Evolutionary conservation across 2,329 filamentous ascomycete species (phyloP).

Genomic region (Colletotrichum plurivorum): DNA sequence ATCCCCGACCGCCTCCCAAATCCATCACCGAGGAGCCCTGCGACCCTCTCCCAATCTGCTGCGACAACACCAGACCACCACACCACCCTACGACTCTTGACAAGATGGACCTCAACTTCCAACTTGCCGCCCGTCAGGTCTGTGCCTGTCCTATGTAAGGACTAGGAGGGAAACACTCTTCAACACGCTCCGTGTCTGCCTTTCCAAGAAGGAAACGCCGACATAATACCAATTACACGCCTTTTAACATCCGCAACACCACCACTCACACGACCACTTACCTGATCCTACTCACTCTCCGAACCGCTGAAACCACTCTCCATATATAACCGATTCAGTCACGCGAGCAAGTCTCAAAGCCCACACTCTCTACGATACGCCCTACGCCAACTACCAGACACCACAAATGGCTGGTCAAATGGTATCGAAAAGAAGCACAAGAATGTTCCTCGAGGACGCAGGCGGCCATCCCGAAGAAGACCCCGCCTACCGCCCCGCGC

Average conservation of each 20-base stretch:
- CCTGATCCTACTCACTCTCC: conserved; percentile 22
- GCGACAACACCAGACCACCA: conserved; percentile 11
- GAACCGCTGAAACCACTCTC: conserved; percentile 1
- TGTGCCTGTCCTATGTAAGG: conserved; percentile 37
- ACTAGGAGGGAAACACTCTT: conserved; percentile 29
- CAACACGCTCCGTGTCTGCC: conserved; percentile 33
- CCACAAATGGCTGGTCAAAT: conserved; percentile 31
- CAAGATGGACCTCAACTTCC: conserved; percentile 42
- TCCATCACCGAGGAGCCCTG: conserved; percentile 33
- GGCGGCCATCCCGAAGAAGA: conserved; percentile 35
- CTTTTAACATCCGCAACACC: conserved; percentile 9
- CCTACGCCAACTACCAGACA: background rate
- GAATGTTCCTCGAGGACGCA: conserved; percentile 38
- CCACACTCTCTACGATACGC: background rate
- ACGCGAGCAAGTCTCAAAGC: conserved; percentile 29
- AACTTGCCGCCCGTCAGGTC: conserved; percentile 41
- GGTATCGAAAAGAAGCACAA: conserved; percentile 41
- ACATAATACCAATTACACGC: conserved; percentile 5
- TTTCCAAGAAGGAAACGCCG: conserved; percentile 24
- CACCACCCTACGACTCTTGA: conserved; percentile 24
- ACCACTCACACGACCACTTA: conserved; percentile 40
- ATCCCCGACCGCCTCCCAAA: background rate
- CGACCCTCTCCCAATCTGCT: conserved; percentile 14
- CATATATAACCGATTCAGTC: conserved; percentile 16
- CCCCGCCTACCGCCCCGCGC: conserved; percentile 28